Percentiles rank a stretch among this genome's conserved stretches.
Conservation (phyloP, 163 green algal species). For the Chlamydomonas reinhardtii region DNA sequence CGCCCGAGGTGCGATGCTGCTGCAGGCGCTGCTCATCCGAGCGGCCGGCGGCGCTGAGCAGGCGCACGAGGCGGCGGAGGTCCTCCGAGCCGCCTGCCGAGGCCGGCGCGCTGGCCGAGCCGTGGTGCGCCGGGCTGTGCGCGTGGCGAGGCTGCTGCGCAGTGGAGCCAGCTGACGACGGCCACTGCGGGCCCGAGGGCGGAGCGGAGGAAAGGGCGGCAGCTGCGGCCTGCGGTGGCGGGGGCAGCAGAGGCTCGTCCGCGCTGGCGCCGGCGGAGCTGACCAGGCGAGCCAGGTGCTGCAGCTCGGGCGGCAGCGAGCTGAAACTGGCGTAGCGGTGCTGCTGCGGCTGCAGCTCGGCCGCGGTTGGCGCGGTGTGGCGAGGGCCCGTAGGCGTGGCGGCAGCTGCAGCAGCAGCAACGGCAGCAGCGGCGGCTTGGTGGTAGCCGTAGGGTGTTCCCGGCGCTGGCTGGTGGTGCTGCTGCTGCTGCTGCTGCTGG, state of each 20-base stretch:
- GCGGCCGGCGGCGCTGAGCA: not conserved
- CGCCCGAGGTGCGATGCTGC: not conserved
- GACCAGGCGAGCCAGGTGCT: constrained; percentile 18
- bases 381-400: not conserved
- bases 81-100: not conserved
- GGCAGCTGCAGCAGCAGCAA: no score
- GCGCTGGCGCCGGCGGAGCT: not conserved
- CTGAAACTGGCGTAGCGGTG: not conserved
- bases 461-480: not conserved
- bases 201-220: no score
- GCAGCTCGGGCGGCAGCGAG: constrained; percentile 8
- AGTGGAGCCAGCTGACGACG: no score
- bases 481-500: not conserved
- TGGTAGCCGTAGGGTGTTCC: not conserved
- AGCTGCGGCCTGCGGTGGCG: no score
- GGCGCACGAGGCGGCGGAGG: not conserved
- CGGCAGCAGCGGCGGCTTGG: not conserved
- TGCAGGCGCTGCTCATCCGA: not conserved
- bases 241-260: not conserved
- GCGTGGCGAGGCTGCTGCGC: no score
- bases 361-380: no score
- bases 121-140: no score
- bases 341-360: not conserved
- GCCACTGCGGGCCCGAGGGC: no score
- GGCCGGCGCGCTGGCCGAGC: no score